Evolutionary conservation across 2,329 filamentous ascomycete species (phyloP), one percentile per base, ranked within the genome.

Genomic region (Trichoderma sp.): DNA sequence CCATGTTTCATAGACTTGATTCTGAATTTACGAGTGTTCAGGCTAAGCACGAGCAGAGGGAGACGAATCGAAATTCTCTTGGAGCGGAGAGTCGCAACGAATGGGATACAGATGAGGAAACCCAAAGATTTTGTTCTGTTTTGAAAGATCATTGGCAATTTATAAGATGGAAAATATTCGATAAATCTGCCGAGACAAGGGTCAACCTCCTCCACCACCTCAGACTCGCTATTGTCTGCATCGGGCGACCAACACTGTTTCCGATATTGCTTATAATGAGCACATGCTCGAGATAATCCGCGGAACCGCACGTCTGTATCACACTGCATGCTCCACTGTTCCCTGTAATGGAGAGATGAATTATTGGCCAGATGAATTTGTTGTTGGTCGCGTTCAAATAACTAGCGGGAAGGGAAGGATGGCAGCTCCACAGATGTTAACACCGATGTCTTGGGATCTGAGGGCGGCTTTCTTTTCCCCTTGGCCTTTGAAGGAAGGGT

Each of bases 361-460:
- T 68, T 32, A 71, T 72, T 72, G 70, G 70, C 30, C 18, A 26
- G 24, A 53, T 53, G n/a, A 24, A 6, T 6, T 39, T 43, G 39
- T 12, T 39, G 57, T 62, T 56, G 53, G 63, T 43, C 43, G 63
- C 30, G 64, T 69, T 61, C 21, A 51, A 18, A 34, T 39, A 14
- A 30, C 14, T 26, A 18, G 24, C n/a, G 21, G 26, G 30, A 57
- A 43, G 57, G 57, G 43, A 24, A 36, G 24, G 15, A n/a, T 9
- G 24, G 56, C 39, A 63, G 57, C 70, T 61, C 56, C 30, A 63
- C 68, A 57, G 57, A 69, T 57, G 6, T 69, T 32, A 43, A 56
- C 30, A 57, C 56, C 70, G 39, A 61, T n/a, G 26, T 60, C 36
- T 61, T 36, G 56, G 34, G 36, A 9, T 61, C 47, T 18, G 61